Percentiles rank a stretch among this genome's conserved stretches.
Conservation (phyloP, 495 filamentous ascomycete species). For the Xylaria cubensis region DNA sequence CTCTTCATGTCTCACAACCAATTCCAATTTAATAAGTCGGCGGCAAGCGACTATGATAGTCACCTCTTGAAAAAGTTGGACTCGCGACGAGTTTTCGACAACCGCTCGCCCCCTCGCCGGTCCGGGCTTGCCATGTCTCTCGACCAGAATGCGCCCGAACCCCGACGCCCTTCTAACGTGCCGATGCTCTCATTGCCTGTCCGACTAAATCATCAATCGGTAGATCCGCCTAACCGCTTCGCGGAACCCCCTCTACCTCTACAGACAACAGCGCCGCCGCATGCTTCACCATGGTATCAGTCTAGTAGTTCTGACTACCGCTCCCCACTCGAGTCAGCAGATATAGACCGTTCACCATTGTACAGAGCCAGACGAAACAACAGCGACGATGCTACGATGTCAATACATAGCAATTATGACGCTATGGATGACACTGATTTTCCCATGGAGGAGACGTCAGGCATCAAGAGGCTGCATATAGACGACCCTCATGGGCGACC, state of each 20-base stretch:
- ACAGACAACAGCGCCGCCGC: slow-evolving; percentile 54
- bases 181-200: slow-evolving; percentile 59
- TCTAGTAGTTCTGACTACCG: slow-evolving; percentile 55
- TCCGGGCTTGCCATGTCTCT: slow-evolving; percentile 60
- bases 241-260: slow-evolving; percentile 49
- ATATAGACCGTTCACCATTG: slow-evolving; percentile 62
- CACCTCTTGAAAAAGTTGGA: slow-evolving; percentile 77
- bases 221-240: slow-evolving; percentile 53
- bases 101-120: slow-evolving; percentile 59
- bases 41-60: slow-evolving; percentile 78
- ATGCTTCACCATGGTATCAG: slow-evolving; percentile 55
- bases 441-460: slow-evolving; percentile 68
- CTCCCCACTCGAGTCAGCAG: slow-evolving; percentile 54
- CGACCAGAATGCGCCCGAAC: slow-evolving; percentile 52
- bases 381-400: slow-evolving; percentile 52
- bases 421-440: slow-evolving; percentile 70
- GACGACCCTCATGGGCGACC: slow-evolving; percentile 55
- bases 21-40: slow-evolving; percentile 59
- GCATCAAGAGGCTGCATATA: slow-evolving; percentile 64
- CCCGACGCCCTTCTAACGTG: slow-evolving; percentile 54
- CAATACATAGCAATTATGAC: slow-evolving; percentile 51
- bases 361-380: slow-evolving; percentile 65
- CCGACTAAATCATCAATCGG: slow-evolving; percentile 41
- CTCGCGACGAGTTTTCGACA: slow-evolving; percentile 65
- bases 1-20: slow-evolving; percentile 53